Evolutionary conservation across 2,329 filamentous ascomycete genomes (phyloP).

Genomic region (Coniochaeta hoffmannii): DNA sequence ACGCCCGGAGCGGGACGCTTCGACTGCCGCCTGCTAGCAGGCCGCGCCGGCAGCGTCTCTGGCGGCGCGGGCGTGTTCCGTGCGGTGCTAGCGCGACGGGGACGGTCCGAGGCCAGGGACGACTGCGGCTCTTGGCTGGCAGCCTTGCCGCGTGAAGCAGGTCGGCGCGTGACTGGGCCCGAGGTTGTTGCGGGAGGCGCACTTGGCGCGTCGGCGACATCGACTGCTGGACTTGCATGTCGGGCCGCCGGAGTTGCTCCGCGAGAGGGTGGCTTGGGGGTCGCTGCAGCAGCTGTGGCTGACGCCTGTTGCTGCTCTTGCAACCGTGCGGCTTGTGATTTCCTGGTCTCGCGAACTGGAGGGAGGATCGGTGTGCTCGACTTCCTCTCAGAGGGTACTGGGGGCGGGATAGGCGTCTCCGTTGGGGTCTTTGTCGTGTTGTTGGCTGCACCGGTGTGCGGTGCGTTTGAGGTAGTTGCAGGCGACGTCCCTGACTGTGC

Average conservation of each 20-base stretch:
- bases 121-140: slow-evolving; percentile 41
- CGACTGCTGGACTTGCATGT: slow-evolving; percentile 8
- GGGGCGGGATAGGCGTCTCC: slow-evolving; percentile 22
- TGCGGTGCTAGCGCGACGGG: slow-evolving; percentile 49
- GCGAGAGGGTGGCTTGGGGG: slow-evolving; percentile 11
- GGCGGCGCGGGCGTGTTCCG: slow-evolving; percentile 46
- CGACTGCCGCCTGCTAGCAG: slow-evolving; percentile 44
- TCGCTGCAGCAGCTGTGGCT: slow-evolving; percentile 1
- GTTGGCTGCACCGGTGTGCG: slow-evolving; percentile 7
- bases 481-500: slow-evolving; percentile 17
- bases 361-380: slow-evolving; percentile 26
- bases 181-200: not conserved
- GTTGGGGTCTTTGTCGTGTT: slow-evolving; percentile 19
- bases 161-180: slow-evolving; percentile 29
- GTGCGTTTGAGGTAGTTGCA: slow-evolving; percentile 11
- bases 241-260: slow-evolving; percentile 25
- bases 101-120: slow-evolving; percentile 43
- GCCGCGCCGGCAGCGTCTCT: slow-evolving; percentile 20
- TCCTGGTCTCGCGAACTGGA: slow-evolving; percentile 24
- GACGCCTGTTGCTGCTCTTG: slow-evolving; percentile 14
- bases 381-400: slow-evolving; percentile 21
- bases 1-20: slow-evolving; percentile 68
- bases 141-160: slow-evolving; percentile 45
- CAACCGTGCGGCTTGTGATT: slow-evolving; percentile 18
- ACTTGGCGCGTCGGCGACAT: slow-evolving; percentile 5